Evolutionary conservation across 345 rosid species (phyloP).

Genomic region (Eucalyptus lansdowneana): DNA sequence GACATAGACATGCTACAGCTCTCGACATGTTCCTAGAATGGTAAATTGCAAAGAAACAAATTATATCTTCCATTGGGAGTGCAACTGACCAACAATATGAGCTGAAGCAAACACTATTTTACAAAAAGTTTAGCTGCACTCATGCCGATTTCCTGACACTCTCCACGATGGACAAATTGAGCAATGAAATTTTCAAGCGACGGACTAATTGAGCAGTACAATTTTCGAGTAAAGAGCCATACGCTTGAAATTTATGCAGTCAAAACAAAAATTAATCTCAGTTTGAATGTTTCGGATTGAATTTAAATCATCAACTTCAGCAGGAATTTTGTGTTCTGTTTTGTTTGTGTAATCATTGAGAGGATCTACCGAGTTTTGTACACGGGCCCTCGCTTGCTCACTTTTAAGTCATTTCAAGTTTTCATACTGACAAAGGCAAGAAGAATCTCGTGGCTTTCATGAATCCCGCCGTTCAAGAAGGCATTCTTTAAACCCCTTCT

Average conservation of each 20-base stretch:
- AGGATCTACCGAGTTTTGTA: neutral
- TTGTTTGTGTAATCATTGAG: neutral
- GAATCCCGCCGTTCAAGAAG: constrained; percentile 21
- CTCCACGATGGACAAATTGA: neutral
- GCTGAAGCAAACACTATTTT: neutral
- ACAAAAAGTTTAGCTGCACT: neutral
- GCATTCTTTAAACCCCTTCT: neutral
- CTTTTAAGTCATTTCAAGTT: neutral
- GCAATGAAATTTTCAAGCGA: neutral
- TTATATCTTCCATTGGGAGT: neutral
- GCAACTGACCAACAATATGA: neutral
- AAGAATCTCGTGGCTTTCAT: constrained; percentile 10
- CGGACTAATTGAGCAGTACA: neutral
- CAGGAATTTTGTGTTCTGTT: neutral
- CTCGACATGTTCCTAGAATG: neutral
- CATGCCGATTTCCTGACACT: neutral
- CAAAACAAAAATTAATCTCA: neutral
- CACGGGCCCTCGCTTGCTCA: neutral
- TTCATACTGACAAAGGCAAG: constrained; percentile 9
- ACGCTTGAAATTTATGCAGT: neutral
- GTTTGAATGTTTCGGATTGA: neutral
- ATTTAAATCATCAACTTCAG: neutral
- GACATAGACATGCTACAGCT: neutral
- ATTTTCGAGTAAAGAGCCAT: neutral
- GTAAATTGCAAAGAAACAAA: neutral